Evolutionary conservation across 75 land plant species (phyloP).

Genomic region (Chamaecyparis obtusa): DNA sequence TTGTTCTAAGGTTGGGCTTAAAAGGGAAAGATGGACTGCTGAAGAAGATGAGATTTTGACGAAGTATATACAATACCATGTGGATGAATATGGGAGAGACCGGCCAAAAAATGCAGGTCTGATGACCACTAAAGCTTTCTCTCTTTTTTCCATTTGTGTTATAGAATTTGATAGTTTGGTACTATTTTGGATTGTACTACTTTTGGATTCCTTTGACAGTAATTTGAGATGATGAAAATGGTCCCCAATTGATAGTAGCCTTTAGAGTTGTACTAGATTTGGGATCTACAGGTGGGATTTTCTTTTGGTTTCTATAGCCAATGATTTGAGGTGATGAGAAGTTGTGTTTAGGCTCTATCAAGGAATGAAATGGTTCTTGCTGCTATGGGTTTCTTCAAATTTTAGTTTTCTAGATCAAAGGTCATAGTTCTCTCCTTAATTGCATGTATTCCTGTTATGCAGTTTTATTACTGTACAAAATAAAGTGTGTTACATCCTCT

Average conservation of each 20-base stretch:
- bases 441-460: not conserved
- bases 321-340: not conserved
- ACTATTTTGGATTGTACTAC: not conserved
- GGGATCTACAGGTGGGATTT: not conserved
- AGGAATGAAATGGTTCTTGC: not conserved
- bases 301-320: not conserved
- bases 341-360: not conserved
- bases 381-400: too few species aligned
- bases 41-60: slow-evolving; percentile 10
- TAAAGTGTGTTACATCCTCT: not conserved
- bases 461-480: not conserved
- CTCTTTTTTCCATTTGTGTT: too few species aligned
- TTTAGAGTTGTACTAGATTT: not conserved
- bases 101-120: slow-evolving; percentile 6
- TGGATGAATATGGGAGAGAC: slow-evolving; percentile 13
- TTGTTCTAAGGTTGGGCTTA: slow-evolving; percentile 11
- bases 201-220: not conserved
- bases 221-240: not conserved
- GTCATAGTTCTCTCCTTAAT: not conserved
- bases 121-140: not conserved
- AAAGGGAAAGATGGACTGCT: slow-evolving; percentile 12
- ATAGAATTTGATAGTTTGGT: not conserved
- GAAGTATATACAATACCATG: slow-evolving; percentile 11
- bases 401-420: not conserved
- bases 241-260: not conserved